These are phyloP conservation scores for Curvularia spicifera DNA, from an alignment of 2,329 filamentous ascomycete species.

Conservation along the genomic window DNA sequence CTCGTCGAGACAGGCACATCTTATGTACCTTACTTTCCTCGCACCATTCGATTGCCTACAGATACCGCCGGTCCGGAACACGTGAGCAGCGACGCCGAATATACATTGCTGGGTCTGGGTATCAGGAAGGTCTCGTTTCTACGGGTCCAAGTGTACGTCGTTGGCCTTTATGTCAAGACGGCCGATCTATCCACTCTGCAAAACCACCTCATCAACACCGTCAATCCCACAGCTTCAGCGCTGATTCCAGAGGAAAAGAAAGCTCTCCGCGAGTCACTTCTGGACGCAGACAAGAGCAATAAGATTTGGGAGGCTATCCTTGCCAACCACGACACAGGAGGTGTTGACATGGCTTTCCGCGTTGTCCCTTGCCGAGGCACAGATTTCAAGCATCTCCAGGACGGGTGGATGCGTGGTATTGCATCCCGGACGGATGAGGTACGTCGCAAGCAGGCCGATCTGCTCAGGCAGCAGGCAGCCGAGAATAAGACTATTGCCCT, in stretches of 20 bases:
- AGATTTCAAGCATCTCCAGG: conserved; percentile 89
- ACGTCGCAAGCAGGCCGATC: conserved; percentile 37
- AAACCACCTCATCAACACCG: conserved; percentile 73
- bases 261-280: conserved; percentile 69
- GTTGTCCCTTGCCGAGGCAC: conserved; percentile 92
- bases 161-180: conserved; percentile 88
- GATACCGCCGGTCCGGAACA: conserved; percentile 37
- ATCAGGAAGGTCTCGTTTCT: conserved; percentile 90
- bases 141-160: conserved; percentile 89
- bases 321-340: conserved; percentile 55
- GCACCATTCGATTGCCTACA: conserved; percentile 68
- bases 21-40: conserved; percentile 80
- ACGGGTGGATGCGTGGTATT: conserved; percentile 88
- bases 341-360: conserved; percentile 76
- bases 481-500: conserved; percentile 45
- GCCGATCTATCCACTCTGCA: conserved; percentile 83
- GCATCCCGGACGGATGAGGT: conserved; percentile 71
- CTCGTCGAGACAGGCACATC: conserved; percentile 81
- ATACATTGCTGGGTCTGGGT: conserved; percentile 86
- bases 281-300: conserved; percentile 72
- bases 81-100: conserved; percentile 61
- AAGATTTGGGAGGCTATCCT: conserved; percentile 77
- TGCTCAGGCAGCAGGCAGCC: conserved; percentile 53
- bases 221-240: conserved; percentile 80
- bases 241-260: conserved; percentile 84